Conservation (phyloP, 164 flowering plant species). For the Berberis vulgaris region DNA sequence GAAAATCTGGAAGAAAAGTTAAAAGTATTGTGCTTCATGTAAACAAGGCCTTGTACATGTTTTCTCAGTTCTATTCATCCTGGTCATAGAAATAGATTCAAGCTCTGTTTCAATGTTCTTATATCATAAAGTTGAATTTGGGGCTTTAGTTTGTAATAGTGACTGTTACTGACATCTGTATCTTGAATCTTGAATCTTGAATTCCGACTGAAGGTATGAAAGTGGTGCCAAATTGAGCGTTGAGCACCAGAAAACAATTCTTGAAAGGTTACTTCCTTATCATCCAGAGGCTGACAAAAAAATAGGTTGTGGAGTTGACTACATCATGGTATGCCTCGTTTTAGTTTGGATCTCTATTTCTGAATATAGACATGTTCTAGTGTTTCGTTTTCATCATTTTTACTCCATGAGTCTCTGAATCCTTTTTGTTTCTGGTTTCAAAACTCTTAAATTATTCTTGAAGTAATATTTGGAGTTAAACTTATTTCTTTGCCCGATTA, state of each 20-base stretch:
- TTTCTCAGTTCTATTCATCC: too few species aligned
- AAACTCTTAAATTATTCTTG: background rate
- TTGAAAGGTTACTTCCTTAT: constrained; percentile 71
- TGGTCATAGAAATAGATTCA: too few species aligned
- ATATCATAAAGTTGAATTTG: too few species aligned
- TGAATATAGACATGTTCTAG: background rate
- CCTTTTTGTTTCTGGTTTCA: background rate
- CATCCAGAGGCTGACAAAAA: constrained; percentile 81
- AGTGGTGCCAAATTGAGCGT: constrained; percentile 63
- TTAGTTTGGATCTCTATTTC: background rate
- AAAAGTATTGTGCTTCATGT: too few species aligned
- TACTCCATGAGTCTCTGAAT: background rate
- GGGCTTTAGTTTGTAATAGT: too few species aligned
- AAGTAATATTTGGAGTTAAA: background rate
- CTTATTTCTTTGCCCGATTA: too few species aligned
- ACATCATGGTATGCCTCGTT: constrained; percentile 49
- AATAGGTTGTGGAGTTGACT: constrained; percentile 81
- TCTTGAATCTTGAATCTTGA: constrained; percentile 1
- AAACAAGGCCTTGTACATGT: too few species aligned
- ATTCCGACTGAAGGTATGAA: constrained; percentile 46
- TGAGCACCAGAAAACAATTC: constrained; percentile 65
- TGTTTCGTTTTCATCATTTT: background rate
- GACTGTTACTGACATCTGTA: background rate
- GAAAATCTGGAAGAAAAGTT: too few species aligned
- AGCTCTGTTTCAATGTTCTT: too few species aligned